Evolutionary conservation across 257 asterid genomes (phyloP).

Genomic region (Solanum neorickii): DNA sequence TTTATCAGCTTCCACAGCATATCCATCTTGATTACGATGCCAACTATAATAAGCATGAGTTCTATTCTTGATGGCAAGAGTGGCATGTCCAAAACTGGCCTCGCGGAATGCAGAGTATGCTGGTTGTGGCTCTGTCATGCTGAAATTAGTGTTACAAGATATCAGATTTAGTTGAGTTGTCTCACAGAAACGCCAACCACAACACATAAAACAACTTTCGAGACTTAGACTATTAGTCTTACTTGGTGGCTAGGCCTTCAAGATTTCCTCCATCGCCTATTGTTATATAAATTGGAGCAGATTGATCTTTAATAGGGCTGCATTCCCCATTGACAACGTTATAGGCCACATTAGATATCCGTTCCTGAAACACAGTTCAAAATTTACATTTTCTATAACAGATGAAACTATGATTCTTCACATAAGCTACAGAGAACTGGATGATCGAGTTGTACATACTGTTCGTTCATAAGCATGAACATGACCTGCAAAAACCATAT

Average conservation of each 20-base stretch:
- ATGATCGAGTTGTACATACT: background rate
- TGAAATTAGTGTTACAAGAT: constrained; percentile 11
- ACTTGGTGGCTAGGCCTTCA: constrained; percentile 56
- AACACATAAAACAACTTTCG: background rate
- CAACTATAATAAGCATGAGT: constrained; percentile 69
- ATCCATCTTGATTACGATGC: constrained; percentile 82
- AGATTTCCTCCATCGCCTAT: constrained; percentile 64
- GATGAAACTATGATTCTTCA: background rate
- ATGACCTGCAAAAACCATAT: constrained; percentile 82
- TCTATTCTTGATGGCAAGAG: constrained; percentile 53
- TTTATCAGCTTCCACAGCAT: constrained; percentile 54
- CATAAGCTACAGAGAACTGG: background rate
- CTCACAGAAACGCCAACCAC: background rate
- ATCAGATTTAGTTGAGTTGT: background rate
- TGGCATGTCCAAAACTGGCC: constrained; percentile 92
- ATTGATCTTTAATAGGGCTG: constrained; percentile 28
- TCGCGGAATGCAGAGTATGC: constrained; percentile 65
- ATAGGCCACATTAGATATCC: constrained; percentile 53
- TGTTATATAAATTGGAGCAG: constrained; percentile 56
- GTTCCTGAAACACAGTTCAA: constrained; percentile 25
- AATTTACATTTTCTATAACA: background rate
- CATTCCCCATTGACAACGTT: constrained; percentile 47
- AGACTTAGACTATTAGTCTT: constrained; percentile 4
- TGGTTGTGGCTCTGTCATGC: constrained; percentile 89
- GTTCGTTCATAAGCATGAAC: constrained; percentile 93